These are phyloP conservation scores for Auricularia heimuer DNA, from an alignment of 768 basidiomycete species.

Conservation along the genomic window DNA sequence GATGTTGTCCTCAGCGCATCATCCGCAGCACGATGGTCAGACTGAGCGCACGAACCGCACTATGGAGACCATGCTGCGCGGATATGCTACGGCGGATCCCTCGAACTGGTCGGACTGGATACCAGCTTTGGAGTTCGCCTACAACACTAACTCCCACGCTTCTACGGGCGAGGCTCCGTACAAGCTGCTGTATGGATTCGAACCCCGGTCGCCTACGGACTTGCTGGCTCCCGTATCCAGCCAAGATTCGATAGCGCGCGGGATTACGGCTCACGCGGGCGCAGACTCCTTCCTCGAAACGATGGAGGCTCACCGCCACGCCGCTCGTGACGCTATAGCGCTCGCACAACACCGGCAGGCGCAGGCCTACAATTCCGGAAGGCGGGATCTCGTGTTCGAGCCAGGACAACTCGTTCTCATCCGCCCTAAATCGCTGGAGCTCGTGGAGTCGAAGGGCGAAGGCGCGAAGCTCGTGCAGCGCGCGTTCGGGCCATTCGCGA, in stretches of 20 bases:
- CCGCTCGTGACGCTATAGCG: conserved; percentile 12
- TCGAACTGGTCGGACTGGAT: conserved; percentile 19
- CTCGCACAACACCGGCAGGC: conserved; percentile 18
- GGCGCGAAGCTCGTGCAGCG: conserved; percentile 16
- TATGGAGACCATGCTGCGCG: conserved; percentile 19
- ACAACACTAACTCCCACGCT: conserved; percentile 22
- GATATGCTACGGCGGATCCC: conserved; percentile 22
- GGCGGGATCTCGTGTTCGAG: conserved; percentile 12
- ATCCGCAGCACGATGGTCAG: conserved; percentile 25
- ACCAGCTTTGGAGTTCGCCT: conserved; percentile 17
- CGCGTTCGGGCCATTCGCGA: conserved; percentile 16
- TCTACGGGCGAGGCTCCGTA: conserved; percentile 29
- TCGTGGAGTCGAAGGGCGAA: conserved; percentile 13
- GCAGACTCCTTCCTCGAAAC: not conserved
- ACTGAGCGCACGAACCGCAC: conserved; percentile 22
- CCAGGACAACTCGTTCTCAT: conserved; percentile 17
- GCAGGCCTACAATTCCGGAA: conserved; percentile 13
- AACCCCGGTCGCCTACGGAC: conserved; percentile 11
- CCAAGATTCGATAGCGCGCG: not conserved
- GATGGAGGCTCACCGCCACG: not conserved
- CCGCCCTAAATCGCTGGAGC: conserved; percentile 19
- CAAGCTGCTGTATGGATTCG: conserved; percentile 24
- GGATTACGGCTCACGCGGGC: not conserved
- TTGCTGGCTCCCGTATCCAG: not conserved
- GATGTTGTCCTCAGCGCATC: conserved; percentile 9